Evolutionary conservation across 2,329 filamentous ascomycete genomes (phyloP), one percentile per base, ranked within the genome.

Genomic region (Chaetomium sp.): DNA sequence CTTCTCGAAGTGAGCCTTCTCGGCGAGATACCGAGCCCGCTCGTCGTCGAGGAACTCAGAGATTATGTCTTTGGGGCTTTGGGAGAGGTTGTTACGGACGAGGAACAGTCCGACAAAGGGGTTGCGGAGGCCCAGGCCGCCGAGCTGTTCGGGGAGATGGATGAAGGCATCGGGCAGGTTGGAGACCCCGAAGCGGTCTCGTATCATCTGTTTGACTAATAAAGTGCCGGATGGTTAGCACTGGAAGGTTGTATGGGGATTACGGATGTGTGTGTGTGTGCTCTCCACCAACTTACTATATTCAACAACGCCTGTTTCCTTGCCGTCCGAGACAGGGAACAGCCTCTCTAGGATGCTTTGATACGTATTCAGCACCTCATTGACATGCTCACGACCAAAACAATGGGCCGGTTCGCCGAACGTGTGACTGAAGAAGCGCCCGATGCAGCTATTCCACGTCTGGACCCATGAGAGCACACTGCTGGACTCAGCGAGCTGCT

Each of bases 401-500:
- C 74, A 77, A 49, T 69, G 71, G 2, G 74, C 71, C 1, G 74
- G 68, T 38, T 73, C 71, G 19, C 75, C 75, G 54, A 78, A 76
- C 2, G 74, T 76, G 33, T 72, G 70, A 51, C 69, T 69, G 64
- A 78, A 75, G 67, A 77, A 78, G 0, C 71, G 73, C 4, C 69
- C 66, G 7, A 74, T 73, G 60, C 76, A 78, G 37, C 69, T 71
- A 59, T 78, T 78, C 74, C 74, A 75, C 1, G 70, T 71, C 59
- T 68, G 67, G n/a, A 76, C 68, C 67, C 66, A 72, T 32, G 70
- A 68, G 4, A 75, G 63, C 8, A 70, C 63, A 57, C 75, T 79
- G 48, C 72, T 73, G 64, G 76, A 80, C 36, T 76, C 74, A 2
- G 67, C 66, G n/a, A 85, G 75, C 60, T 85, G 81, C 34, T 70